phyloP scores from a whole-genome alignment of 225 moss, liverwort and hornwort species.

The Climacium dendroides region DNA sequence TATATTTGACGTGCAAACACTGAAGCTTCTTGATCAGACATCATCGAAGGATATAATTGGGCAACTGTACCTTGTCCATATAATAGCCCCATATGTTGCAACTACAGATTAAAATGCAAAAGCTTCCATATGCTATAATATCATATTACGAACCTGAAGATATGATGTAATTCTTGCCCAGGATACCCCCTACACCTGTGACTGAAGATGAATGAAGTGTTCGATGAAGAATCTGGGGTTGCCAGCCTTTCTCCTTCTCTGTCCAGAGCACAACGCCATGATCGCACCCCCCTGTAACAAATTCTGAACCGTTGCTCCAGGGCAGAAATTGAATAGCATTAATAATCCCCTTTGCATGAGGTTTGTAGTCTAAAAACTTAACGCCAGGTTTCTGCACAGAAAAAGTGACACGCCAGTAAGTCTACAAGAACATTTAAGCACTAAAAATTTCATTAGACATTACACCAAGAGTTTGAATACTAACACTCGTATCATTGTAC shows the following conservation, averaged over 20 bases:
- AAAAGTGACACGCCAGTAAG: background rate
- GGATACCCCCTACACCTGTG: constrained; percentile 70
- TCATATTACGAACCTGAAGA: constrained; percentile 51
- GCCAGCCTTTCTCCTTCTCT: constrained; percentile 59
- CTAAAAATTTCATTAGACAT: background rate
- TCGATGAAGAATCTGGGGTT: constrained; percentile 64
- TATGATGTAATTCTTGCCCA: constrained; percentile 60
- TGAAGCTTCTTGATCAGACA: background rate
- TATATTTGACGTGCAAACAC: background rate
- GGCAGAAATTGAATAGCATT: constrained; percentile 80
- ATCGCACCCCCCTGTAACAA: constrained; percentile 89
- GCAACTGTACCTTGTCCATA: background rate
- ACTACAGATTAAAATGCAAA: background rate
- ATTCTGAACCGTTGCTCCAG: constrained; percentile 76
- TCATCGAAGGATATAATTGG: background rate
- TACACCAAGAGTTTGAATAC: background rate
- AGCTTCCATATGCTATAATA: background rate
- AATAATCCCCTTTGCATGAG: constrained; percentile 80
- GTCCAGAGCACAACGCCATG: constrained; percentile 86
- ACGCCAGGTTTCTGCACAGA: constrained; percentile 55
- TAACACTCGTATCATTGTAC: background rate
- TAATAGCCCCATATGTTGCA: background rate
- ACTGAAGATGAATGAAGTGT: constrained; percentile 77
- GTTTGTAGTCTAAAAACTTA: constrained; percentile 61
- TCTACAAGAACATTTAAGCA: background rate